Percentiles rank a stretch among this genome's conserved stretches.
Evolutionary conservation across 108 stramenopile genomes (phyloP).

Genomic region (Cyclotella kingstonii): DNA sequence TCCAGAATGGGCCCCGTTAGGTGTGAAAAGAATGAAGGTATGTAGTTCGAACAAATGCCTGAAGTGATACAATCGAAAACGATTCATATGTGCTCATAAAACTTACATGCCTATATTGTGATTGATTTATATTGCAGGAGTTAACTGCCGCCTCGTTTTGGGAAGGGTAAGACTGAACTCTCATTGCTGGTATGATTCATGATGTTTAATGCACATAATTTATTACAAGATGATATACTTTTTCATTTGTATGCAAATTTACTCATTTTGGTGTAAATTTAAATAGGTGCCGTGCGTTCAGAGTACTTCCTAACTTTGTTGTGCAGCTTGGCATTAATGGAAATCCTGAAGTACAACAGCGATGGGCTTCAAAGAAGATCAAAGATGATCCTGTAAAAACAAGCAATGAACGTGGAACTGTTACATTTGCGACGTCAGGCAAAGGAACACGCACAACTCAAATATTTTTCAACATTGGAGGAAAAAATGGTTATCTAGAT

Average conservation of each 20-base stretch:
- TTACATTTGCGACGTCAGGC: constrained; percentile 53
- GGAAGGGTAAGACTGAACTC: constrained; percentile 11
- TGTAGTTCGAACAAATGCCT: background rate
- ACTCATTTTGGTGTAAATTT: constrained; percentile 43
- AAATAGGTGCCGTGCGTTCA: constrained; percentile 38
- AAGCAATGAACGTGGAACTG: constrained; percentile 43
- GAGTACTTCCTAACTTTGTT: constrained; percentile 51
- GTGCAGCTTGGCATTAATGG: constrained; percentile 59
- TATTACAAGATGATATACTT: background rate
- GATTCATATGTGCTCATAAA: no score
- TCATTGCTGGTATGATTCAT: constrained; percentile 1
- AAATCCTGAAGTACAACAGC: constrained; percentile 27
- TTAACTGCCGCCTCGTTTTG: constrained; percentile 21
- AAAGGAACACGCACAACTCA: constrained; percentile 54
- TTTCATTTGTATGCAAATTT: constrained; percentile 26
- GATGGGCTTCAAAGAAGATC: constrained; percentile 5
- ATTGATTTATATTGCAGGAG: background rate
- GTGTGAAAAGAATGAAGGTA: constrained; percentile 27
- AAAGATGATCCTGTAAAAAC: constrained; percentile 48
- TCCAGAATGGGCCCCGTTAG: constrained; percentile 28
- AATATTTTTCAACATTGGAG: constrained; percentile 58
- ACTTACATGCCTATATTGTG: no score
- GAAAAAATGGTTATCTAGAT: constrained; percentile 40
- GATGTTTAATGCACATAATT: no score
- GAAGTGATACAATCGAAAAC: no score